Evolutionary conservation across 441 rosid genomes (phyloP), one percentile per base, ranked within the genome.

Genomic region (Adansonia madagascariensis): DNA sequence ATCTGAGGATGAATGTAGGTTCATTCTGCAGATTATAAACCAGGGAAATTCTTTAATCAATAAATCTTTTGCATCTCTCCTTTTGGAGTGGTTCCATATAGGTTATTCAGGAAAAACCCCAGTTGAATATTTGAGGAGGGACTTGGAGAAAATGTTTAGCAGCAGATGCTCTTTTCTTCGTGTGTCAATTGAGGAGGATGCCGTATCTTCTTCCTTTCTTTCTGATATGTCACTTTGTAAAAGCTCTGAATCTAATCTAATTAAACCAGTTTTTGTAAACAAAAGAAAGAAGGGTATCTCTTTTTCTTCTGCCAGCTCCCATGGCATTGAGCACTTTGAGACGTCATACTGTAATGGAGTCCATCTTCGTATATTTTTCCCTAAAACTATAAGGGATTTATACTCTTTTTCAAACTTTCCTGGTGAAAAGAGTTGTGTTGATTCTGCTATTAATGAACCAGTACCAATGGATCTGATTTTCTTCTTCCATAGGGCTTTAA

Each of bases 401-500:
- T 63, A 80, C 17, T 85, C 82, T 52, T 75, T 82, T 81, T 75
- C 81, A 14, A 78, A 79, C 5, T 73, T 86, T 73, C 80, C 80
- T 61, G 84, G 82, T 71, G 89, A 77, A 63, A 84, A 84, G 78
- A 79, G 80, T 75, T 76, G 79, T 79, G 63, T 66, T 72, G 50
- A 79, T 78, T 80, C 86, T 55, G 72, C 27, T 47, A 6, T 47
- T 20, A 78, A 81, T 77, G 85, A 85, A 27, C 87, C 89, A 49
- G 80, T 83, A 62, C 98, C 99, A 35, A 77, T 94, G 57, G 95
- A 94, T 74, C 82, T 94, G 66, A 88, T 94, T 62, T 92, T 91
- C 86, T 89, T 88, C 86, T 89, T 89, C 88, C 97, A 94, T 75
- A 94, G 88, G 93, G 98, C 97, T 43, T 80, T 92, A 78, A 91